Conservation (phyloP, 202 grass and related monocot genomes). For the Schoenoplectus triqueter region DNA sequence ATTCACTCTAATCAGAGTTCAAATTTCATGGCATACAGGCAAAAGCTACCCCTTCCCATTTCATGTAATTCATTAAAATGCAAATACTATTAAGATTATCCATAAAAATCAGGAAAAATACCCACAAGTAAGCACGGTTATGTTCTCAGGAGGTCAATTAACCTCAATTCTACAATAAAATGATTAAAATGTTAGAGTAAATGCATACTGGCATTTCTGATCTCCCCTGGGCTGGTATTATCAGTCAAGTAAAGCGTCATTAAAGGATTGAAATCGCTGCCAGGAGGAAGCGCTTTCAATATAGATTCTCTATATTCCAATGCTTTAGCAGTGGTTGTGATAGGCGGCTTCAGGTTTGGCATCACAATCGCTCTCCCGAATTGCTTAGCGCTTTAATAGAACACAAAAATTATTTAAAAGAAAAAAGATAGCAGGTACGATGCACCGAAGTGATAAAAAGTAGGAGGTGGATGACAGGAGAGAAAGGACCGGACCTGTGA, state of each 20-base stretch:
- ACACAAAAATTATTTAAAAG: not conserved
- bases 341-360: conserved; percentile 89
- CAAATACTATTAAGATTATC: not conserved
- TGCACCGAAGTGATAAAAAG: not conserved
- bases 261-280: conserved; percentile 62
- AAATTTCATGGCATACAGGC: not conserved
- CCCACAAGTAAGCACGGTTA: not conserved
- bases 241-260: conserved; percentile 97
- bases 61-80: too few relatives aligned
- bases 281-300: conserved; percentile 51
- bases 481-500: conserved; percentile 48
- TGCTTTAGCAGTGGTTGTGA: conserved; percentile 70
- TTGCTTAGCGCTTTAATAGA: conserved; percentile 61
- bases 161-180: not conserved
- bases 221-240: conserved; percentile 74
- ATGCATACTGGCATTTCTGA: conserved; percentile 66
- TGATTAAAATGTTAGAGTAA: conserved; percentile 1
- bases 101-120: not conserved
- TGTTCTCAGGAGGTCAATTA: not conserved
- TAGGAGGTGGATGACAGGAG: not conserved
- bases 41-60: too few relatives aligned
- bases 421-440: not conserved
- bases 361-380: conserved; percentile 91
- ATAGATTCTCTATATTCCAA: conserved; percentile 74
- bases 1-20: not conserved